Conservation (phyloP, 2,329 filamentous ascomycete species). For the Neonectria faginata region DNA sequence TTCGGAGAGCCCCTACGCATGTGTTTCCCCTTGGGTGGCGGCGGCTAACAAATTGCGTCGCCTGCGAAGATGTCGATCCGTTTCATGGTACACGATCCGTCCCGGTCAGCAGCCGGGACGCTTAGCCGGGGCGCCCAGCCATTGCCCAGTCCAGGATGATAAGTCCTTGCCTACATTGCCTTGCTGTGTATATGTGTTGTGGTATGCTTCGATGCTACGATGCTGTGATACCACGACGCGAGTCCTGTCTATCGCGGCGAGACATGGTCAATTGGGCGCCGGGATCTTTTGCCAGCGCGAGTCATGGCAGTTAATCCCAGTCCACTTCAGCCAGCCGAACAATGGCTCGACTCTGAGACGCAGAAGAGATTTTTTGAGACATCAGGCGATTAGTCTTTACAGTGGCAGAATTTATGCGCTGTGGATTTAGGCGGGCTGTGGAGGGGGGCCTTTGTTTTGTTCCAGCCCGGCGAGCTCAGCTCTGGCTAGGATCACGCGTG, state of each 20-base stretch:
- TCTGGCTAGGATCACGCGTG: constrained; percentile 15
- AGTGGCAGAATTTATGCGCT: constrained; percentile 11
- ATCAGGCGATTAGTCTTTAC: constrained; percentile 8
- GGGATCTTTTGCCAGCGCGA: neutral
- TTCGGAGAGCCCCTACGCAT: neutral
- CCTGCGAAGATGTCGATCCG: neutral
- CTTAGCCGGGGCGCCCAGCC: neutral
- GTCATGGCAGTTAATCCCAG: neutral
- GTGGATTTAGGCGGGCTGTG: constrained; percentile 20
- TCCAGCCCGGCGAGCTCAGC: constrained; percentile 9
- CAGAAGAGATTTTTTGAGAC: neutral
- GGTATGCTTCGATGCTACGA: neutral
- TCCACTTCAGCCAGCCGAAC: neutral
- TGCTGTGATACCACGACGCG: neutral
- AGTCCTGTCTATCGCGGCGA: neutral
- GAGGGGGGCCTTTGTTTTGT: constrained; percentile 10
- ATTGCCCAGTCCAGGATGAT: neutral
- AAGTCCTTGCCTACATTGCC: neutral
- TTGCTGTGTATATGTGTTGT: neutral
- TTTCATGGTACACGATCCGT: neutral
- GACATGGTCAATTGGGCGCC: neutral
- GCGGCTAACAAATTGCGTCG: constrained; percentile 3
- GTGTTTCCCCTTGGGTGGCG: neutral
- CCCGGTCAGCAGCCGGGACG: constrained; percentile 1
- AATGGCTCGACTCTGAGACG: neutral